Evolutionary conservation across 1,139 yeast species (phyloP).

Genomic region (Protomyces lactucae-debilis): DNA sequence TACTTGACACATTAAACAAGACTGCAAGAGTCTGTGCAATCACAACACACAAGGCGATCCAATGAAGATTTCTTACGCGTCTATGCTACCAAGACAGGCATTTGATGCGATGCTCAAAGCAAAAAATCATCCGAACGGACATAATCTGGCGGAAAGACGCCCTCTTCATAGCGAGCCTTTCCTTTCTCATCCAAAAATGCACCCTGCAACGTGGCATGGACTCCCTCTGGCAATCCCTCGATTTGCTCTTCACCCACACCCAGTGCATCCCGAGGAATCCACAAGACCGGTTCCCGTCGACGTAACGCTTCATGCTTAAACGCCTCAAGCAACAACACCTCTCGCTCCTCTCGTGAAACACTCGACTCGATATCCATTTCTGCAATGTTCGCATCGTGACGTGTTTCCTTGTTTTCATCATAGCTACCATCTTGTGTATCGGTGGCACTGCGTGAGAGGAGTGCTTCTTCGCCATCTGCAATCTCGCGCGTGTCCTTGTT

Average conservation of each 20-base stretch:
- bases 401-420: not conserved
- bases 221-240: conserved; percentile 34
- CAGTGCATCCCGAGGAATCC: conserved; percentile 85
- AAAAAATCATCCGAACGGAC: conserved; percentile 18
- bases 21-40: not conserved
- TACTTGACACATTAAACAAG: conserved; percentile 60
- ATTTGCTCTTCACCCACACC: conserved; percentile 67
- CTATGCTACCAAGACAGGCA: too few relatives aligned
- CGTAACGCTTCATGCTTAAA: conserved; percentile 70
- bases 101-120: not conserved
- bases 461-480: not conserved
- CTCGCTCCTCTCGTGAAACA: not conserved
- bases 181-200: conserved; percentile 11
- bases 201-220: conserved; percentile 9
- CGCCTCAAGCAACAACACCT: conserved; percentile 24
- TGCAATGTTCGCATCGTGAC: not conserved
- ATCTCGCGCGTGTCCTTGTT: not conserved
- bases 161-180: conserved; percentile 1
- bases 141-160: conserved; percentile 14
- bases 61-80: not conserved
- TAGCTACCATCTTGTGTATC: not conserved
- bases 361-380: not conserved
- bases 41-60: not conserved
- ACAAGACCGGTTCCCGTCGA: conserved; percentile 62
- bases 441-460: not conserved